Evolutionary conservation across 1,284 basidiomycete genomes (phyloP).

Genomic region (Pisolithus thermaeus): DNA sequence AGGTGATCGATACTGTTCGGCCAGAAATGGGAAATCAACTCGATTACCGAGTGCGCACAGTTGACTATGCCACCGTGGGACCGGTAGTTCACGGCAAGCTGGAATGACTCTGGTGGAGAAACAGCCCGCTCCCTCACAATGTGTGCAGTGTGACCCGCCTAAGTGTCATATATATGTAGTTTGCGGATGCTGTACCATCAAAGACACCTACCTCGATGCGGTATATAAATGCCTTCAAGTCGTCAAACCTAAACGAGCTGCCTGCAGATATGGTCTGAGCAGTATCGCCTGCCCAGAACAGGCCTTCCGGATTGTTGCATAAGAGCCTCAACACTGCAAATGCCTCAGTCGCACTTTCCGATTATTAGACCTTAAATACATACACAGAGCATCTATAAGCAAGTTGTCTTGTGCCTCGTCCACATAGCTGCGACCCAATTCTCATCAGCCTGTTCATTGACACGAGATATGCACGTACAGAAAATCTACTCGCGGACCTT

Average conservation of each 20-base stretch:
- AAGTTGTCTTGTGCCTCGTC: conserved; percentile 73
- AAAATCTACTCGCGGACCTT: conserved; percentile 46
- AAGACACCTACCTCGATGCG: conserved; percentile 44
- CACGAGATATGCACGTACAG: conserved; percentile 38
- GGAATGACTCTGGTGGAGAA: conserved; percentile 44
- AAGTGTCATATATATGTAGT: background rate
- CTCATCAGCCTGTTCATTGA: background rate
- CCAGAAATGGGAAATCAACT: conserved; percentile 60
- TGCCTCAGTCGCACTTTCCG: conserved; percentile 1
- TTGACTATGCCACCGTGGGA: conserved; percentile 69
- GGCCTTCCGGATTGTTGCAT: too few species aligned
- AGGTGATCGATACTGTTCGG: conserved; percentile 61
- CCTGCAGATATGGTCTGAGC: too few species aligned
- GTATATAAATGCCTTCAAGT: conserved; percentile 61
- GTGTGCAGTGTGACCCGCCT: conserved; percentile 17
- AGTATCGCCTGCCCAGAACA: too few species aligned
- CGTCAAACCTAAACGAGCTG: too few species aligned
- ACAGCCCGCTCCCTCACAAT: conserved; percentile 12
- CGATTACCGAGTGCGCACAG: conserved; percentile 58
- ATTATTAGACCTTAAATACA: conserved; percentile 9
- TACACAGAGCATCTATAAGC: conserved; percentile 59
- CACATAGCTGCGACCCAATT: conserved; percentile 44
- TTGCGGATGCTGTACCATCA: too few species aligned
- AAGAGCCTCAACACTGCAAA: conserved; percentile 52
- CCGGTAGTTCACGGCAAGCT: conserved; percentile 61